Base-by-base conservation (phyloP, 345 rosid species). In the Garcia nutans region DNA sequence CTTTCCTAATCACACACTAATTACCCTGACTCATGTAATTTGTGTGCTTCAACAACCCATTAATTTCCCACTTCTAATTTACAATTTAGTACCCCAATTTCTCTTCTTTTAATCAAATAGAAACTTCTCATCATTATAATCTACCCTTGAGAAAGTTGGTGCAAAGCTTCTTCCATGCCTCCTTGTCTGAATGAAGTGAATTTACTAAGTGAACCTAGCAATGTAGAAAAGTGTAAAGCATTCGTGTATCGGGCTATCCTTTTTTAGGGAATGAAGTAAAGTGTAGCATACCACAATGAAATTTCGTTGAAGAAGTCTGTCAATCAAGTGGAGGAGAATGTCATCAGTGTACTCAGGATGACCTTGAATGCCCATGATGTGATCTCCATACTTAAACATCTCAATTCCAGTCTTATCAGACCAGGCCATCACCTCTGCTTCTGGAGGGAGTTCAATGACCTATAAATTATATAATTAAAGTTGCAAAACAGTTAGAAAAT, bases 341-440 rank as follows among this genome's bases (percentile, higher is more conserved):
- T 89, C 93, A 20, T 60, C 81, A 33, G 77, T 86, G 83, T 88
- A 88, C 75, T 91, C 92, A 0, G 93, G 97, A 77, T 91, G 97
- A 33, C 97, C 97, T 74, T 91, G 97, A 55, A 91, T 86, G 17
- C 97, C 97, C 97, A 91, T 80, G 50, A 89, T 78, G 77, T 91
- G 91, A 41, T 89, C 85, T 24, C 90, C 92, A 68, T 68, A 89
- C 65, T 31, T 73, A 63, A 89, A 89, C 88, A 89, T 88, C 82
- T 91, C 97, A 0, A 89, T 74, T 50, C 83, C 85, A 0, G 97
- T 87, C 74, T 82, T 84, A 12, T 79, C 82, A 0, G 97, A 91
- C 85, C 82, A 68, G 0, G 87, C 97, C 0, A 88, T 37, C 82
- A 84, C 81, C 84, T 86, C 91, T 4, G 86, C 92, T 26, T 78